Percentiles rank a stretch among this genome's conserved stretches.
Evolutionary conservation across 805 yeast genomes (phyloP).

Genomic region (Dipodascopsis tothii): DNA sequence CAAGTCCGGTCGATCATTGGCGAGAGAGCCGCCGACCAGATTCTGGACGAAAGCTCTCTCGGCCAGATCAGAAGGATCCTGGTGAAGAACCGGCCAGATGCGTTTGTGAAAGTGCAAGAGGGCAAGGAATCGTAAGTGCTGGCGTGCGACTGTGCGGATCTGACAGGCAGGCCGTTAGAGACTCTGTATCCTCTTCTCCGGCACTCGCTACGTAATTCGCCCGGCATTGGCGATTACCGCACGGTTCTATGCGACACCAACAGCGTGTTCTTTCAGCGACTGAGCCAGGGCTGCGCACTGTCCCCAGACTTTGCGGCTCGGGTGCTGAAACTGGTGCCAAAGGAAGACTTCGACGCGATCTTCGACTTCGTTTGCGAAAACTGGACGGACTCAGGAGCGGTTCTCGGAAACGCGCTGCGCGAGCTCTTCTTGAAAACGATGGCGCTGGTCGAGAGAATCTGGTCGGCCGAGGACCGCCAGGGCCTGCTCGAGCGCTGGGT

Average conservation of each 20-base stretch:
- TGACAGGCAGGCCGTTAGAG: too few species aligned
- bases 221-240: constrained; percentile 36
- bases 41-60: too few species aligned
- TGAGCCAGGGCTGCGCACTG: constrained; percentile 35
- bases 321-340: constrained; percentile 10
- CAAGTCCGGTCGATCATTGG: too few species aligned
- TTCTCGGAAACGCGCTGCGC: constrained; percentile 60
- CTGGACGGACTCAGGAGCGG: constrained; percentile 64
- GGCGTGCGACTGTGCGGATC: too few species aligned
- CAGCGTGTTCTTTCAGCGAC: constrained; percentile 57
- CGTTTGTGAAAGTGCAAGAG: too few species aligned
- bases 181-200: constrained; percentile 29
- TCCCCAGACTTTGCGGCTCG: constrained; percentile 7
- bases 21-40: too few species aligned
- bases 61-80: too few species aligned
- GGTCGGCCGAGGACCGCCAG: constrained; percentile 15
- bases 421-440: constrained; percentile 53
- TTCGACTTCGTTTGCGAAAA: constrained; percentile 50
- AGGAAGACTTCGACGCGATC: constrained; percentile 22
- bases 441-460: constrained; percentile 32
- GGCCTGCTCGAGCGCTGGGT: constrained; percentile 39
- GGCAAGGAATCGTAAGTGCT: too few species aligned
- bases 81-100: too few species aligned
- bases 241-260: constrained; percentile 51
- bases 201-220: constrained; percentile 29